Conservation (phyloP, 1,284 basidiomycete species). For the Cryptococcus sp. region DNA sequence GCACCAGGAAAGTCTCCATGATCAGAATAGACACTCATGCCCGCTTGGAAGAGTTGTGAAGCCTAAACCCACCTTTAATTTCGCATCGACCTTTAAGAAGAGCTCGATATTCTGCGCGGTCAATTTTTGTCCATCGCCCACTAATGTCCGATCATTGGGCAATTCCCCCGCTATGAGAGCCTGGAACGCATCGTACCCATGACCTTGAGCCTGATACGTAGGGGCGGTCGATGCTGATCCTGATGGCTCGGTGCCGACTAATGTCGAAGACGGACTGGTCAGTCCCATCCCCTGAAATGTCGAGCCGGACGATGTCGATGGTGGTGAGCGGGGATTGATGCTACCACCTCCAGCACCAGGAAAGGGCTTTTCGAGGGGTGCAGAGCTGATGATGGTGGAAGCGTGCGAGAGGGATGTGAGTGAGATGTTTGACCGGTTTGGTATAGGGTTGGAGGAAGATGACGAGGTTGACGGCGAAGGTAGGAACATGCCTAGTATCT, state of each 20-base stretch:
- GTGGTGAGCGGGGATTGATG: conserved; percentile 4
- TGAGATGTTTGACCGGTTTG: conserved; percentile 8
- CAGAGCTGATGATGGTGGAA: conserved; percentile 41
- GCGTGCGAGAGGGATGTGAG: conserved; percentile 25
- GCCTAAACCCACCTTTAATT: conserved; percentile 48
- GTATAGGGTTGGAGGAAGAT: neutral
- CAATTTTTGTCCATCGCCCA: conserved; percentile 50
- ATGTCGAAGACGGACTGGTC: neutral
- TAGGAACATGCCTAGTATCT: conserved; percentile 45
- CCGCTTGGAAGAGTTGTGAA: neutral
- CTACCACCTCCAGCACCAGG: neutral
- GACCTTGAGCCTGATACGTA: neutral
- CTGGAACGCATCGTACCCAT: conserved; percentile 33
- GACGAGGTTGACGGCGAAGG: conserved; percentile 8
- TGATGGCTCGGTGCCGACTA: neutral
- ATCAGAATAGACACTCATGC: neutral
- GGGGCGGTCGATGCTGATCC: too few species aligned
- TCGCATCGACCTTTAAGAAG: conserved; percentile 53
- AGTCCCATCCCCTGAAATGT: neutral
- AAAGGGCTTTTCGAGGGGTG: conserved; percentile 22
- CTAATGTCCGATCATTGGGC: conserved; percentile 33
- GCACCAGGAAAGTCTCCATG: neutral
- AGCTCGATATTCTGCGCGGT: conserved; percentile 50
- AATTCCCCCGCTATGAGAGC: conserved; percentile 42
- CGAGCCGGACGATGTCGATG: neutral